Conservation (phyloP, 1,139 yeast genomes). For the Candida anutae region DNA sequence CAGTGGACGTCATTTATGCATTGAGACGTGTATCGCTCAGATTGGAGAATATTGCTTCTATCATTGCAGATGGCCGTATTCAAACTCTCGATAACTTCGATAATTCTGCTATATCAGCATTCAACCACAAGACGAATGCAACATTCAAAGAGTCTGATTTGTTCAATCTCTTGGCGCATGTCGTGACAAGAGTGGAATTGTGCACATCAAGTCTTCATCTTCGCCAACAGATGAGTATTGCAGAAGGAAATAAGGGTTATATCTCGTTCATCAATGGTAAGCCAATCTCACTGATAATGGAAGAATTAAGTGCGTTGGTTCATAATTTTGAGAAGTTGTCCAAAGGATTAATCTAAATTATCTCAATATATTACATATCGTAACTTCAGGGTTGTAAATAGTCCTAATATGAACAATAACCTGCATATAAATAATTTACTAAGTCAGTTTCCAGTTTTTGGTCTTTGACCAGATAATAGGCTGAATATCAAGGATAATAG, state of each 20-base stretch:
- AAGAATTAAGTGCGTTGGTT: slow-evolving; percentile 15
- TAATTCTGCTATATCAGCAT: background rate
- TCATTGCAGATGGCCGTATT: slow-evolving; percentile 19
- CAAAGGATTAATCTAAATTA: no score
- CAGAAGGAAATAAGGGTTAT: slow-evolving; percentile 17
- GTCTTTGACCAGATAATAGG: no score
- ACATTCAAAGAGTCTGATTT: slow-evolving; percentile 28
- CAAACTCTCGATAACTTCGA: slow-evolving; percentile 14
- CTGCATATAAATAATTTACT: no score
- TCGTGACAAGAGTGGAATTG: slow-evolving; percentile 58
- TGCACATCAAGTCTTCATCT: slow-evolving; percentile 31
- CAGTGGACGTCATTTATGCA: slow-evolving; percentile 38
- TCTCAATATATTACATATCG: no score
- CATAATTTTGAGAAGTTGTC: no score
- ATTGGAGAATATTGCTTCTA: slow-evolving; percentile 42
- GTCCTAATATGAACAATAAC: no score
- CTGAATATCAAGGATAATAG: no score
- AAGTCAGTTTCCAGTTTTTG: no score
- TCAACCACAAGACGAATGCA: slow-evolving; percentile 14
- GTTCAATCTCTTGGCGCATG: slow-evolving; percentile 50
- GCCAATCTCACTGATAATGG: slow-evolving; percentile 19
- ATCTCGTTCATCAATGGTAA: slow-evolving; percentile 16
- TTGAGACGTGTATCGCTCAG: slow-evolving; percentile 42
- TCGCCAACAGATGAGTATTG: slow-evolving; percentile 24
- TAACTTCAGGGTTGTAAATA: no score